phyloP scores from a whole-genome alignment of 768 basidiomycete genomes.

The Amanita polypyramis region DNA sequence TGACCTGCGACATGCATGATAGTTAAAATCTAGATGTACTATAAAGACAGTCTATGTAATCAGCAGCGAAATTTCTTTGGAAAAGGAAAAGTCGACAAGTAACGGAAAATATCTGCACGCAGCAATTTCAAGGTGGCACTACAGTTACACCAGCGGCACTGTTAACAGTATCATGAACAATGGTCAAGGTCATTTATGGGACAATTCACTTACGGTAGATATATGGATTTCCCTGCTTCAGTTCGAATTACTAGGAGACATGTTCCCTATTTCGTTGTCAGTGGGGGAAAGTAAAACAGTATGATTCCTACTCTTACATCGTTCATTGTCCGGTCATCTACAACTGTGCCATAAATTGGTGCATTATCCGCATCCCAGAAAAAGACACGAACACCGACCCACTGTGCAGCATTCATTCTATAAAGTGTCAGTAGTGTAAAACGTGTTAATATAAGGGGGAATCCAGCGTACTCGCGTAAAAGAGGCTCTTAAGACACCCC shows the following conservation, averaged over 20 bases:
- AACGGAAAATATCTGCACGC: background rate
- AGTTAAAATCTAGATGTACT: background rate
- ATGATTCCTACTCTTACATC: conserved; percentile 10
- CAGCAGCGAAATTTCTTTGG: background rate
- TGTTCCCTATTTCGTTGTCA: conserved; percentile 11
- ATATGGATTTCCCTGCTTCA: conserved; percentile 13
- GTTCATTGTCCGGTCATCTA: conserved; percentile 10
- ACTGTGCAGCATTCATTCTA: conserved; percentile 6
- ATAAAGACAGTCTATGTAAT: background rate
- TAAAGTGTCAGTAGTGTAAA: background rate
- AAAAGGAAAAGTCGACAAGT: background rate
- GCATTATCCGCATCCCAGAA: conserved; percentile 16
- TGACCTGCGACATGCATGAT: background rate
- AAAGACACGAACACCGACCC: conserved; percentile 16
- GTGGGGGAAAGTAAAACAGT: background rate
- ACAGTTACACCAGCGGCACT: conserved; percentile 17
- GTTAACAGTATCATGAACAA: background rate
- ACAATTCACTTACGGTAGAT: conserved; percentile 15
- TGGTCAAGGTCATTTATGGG: background rate
- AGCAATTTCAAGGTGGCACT: conserved; percentile 6
- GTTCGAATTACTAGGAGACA: conserved; percentile 14
- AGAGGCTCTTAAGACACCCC: background rate
- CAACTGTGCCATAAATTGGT: conserved; percentile 16
- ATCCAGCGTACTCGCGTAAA: background rate
- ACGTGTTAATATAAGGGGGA: background rate